Conservation (phyloP, 2,329 filamentous ascomycete genomes). For the Mycocentrospora acerina region DNA sequence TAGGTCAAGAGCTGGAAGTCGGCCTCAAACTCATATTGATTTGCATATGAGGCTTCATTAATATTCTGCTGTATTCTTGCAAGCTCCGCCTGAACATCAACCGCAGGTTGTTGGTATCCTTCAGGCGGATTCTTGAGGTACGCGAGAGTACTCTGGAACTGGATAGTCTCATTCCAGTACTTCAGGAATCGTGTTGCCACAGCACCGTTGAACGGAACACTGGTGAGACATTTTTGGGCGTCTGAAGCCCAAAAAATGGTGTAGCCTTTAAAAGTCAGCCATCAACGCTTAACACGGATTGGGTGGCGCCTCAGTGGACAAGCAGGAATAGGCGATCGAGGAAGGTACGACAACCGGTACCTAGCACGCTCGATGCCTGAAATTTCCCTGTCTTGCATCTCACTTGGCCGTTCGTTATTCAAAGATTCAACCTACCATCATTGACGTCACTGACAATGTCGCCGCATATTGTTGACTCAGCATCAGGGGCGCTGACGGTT, state of each 20-base stretch:
- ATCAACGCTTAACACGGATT: no score
- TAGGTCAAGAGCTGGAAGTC: slow-evolving; percentile 34
- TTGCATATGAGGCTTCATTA: slow-evolving; percentile 25
- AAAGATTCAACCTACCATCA: slow-evolving; percentile 5
- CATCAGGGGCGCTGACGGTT: slow-evolving; percentile 6
- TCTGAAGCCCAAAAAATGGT: slow-evolving; percentile 7
- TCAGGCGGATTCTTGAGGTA: slow-evolving; percentile 44
- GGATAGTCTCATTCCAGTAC: slow-evolving; percentile 48
- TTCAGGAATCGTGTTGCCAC: slow-evolving; percentile 46
- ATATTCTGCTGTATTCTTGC: slow-evolving; percentile 22
- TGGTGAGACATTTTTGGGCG: slow-evolving; percentile 46
- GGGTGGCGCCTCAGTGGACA: no score
- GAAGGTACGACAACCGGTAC: no score
- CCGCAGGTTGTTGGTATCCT: slow-evolving; percentile 43
- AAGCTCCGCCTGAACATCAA: slow-evolving; percentile 34
- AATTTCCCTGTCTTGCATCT: no score
- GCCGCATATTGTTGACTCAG: slow-evolving; percentile 13
- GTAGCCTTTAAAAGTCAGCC: not conserved
- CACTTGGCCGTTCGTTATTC: no score
- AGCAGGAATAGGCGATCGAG: no score
- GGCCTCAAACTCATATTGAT: slow-evolving; percentile 41
- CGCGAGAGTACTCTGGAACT: slow-evolving; percentile 46
- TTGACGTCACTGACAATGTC: slow-evolving; percentile 11
- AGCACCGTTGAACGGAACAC: slow-evolving; percentile 47
- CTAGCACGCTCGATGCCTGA: no score